Evolutionary conservation across 2,329 filamentous ascomycete species (phyloP).

Genomic region (Fusarium illudens): DNA sequence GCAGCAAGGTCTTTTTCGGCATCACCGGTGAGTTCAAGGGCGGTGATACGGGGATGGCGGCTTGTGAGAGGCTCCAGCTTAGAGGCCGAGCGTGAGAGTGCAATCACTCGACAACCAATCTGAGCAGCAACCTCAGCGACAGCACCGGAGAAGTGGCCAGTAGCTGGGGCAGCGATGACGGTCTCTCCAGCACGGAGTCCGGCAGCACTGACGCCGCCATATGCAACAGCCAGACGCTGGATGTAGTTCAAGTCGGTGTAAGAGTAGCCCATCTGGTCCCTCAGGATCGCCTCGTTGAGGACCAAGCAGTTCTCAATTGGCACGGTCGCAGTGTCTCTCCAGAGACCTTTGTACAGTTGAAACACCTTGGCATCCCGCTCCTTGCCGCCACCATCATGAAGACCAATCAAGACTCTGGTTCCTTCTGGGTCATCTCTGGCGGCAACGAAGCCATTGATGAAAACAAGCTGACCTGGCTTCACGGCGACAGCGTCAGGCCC

Average conservation of each 20-base stretch:
- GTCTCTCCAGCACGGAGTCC: slow-evolving; percentile 15
- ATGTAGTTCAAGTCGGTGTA: slow-evolving; percentile 28
- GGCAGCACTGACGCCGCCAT: slow-evolving; percentile 18
- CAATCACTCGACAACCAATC: slow-evolving; percentile 31
- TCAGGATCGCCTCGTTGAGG: slow-evolving; percentile 11
- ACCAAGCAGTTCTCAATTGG: slow-evolving; percentile 17
- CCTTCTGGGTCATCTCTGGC: slow-evolving; percentile 17
- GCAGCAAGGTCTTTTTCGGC: neutral
- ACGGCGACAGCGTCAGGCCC: slow-evolving; percentile 16
- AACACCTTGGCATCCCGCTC: slow-evolving; percentile 17
- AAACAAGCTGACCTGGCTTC: slow-evolving; percentile 23
- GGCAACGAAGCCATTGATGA: slow-evolving; percentile 15
- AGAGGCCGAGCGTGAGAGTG: slow-evolving; percentile 7
- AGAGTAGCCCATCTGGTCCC: slow-evolving; percentile 21
- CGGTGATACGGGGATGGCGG: neutral
- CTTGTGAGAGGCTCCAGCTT: slow-evolving; percentile 20
- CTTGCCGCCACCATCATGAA: slow-evolving; percentile 13
- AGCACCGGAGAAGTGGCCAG: slow-evolving; percentile 29
- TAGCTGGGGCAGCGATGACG: slow-evolving; percentile 25
- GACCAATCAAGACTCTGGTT: slow-evolving; percentile 13
- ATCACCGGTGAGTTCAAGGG: slow-evolving; percentile 22
- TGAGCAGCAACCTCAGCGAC: slow-evolving; percentile 25
- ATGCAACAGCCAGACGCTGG: slow-evolving; percentile 22
- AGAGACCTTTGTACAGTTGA: slow-evolving; percentile 21
- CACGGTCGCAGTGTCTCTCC: slow-evolving; percentile 13